These are phyloP conservation scores for Glarea lozoyensis DNA, from an alignment of 495 filamentous ascomycete genomes.

Conservation along the genomic window DNA sequence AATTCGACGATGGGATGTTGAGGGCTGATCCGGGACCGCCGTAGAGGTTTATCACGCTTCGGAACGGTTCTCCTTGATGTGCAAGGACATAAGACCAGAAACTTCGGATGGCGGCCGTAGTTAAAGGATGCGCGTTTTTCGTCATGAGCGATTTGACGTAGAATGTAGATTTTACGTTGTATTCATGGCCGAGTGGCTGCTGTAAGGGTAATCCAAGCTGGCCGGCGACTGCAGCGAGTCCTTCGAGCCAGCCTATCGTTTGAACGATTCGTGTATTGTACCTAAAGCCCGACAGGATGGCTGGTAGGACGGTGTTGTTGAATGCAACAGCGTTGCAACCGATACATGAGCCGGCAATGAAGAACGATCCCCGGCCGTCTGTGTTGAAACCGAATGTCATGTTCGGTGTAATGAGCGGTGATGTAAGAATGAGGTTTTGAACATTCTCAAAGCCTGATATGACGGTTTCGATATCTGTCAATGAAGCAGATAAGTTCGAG, in stretches of 20 bases:
- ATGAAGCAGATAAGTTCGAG: conserved; percentile 33
- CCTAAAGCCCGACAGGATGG: conserved; percentile 24
- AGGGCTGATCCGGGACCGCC: conserved; percentile 42
- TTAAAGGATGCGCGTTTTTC: conserved; percentile 25
- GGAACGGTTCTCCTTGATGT: conserved; percentile 18
- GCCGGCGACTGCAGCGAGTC: conserved; percentile 25
- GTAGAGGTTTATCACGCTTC: conserved; percentile 43
- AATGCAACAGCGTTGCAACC: conserved; percentile 21
- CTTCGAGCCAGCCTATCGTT: conserved; percentile 22
- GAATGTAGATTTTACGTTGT: conserved; percentile 37
- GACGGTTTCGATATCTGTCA: conserved; percentile 30
- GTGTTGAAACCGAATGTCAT: conserved; percentile 44
- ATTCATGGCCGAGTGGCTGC: conserved; percentile 19
- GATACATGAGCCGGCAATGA: conserved; percentile 29
- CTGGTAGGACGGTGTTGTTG: conserved; percentile 33
- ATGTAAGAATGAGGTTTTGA: conserved; percentile 42
- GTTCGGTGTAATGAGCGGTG: conserved; percentile 39
- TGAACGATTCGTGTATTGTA: background rate
- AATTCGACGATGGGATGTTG: conserved; percentile 31
- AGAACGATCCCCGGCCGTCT: conserved; percentile 28
- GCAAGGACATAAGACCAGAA: conserved; percentile 38
- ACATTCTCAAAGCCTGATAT: conserved; percentile 36
- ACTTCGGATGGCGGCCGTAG: conserved; percentile 24
- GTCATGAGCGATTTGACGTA: conserved; percentile 39
- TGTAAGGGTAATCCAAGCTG: conserved; percentile 22